A percentile compares a stretch with the other conserved stretches of the same genome.
These are phyloP conservation scores for Phaffomyces thermotolerans DNA, from an alignment of 805 yeast genomes.

Conservation along the genomic window DNA sequence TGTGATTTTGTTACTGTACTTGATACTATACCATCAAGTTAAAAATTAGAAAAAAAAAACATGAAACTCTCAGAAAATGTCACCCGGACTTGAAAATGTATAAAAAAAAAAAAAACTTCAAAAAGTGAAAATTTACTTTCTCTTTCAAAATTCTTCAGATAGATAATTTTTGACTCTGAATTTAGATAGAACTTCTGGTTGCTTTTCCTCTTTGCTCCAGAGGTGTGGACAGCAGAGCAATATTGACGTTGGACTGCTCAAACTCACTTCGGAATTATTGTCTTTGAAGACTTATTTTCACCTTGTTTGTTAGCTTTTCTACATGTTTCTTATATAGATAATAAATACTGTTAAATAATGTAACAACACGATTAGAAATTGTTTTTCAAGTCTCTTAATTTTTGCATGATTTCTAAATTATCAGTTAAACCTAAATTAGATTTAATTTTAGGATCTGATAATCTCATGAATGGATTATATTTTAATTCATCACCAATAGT, in stretches of 20 bases:
- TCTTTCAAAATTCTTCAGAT: constrained; percentile 19
- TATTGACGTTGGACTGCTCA: constrained; percentile 19
- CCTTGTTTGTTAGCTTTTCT: neutral
- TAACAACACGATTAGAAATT: constrained; percentile 9
- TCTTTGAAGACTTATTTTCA: neutral
- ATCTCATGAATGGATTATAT: constrained; percentile 87
- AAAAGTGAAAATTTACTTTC: constrained; percentile 3
- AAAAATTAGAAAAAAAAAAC: neutral
- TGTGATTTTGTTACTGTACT: neutral
- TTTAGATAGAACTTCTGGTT: constrained; percentile 34
- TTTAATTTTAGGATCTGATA: constrained; percentile 56
- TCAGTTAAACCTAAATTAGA: constrained; percentile 47
- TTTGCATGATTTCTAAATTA: constrained; percentile 56
- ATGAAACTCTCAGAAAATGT: neutral
- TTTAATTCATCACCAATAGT: constrained; percentile 76
- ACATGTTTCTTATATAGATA: neutral
- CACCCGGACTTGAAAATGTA: too few relatives aligned
- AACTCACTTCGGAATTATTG: neutral
- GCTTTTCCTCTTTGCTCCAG: constrained; percentile 24
- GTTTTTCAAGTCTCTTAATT: constrained; percentile 73
- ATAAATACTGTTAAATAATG: neutral
- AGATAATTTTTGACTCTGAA: constrained; percentile 30
- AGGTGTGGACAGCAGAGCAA: constrained; percentile 50
- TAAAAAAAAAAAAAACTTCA: neutral
- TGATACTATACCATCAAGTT: neutral